phyloP scores from a whole-genome alignment of 345 rosid species.

The Limnanthes douglasii region DNA sequence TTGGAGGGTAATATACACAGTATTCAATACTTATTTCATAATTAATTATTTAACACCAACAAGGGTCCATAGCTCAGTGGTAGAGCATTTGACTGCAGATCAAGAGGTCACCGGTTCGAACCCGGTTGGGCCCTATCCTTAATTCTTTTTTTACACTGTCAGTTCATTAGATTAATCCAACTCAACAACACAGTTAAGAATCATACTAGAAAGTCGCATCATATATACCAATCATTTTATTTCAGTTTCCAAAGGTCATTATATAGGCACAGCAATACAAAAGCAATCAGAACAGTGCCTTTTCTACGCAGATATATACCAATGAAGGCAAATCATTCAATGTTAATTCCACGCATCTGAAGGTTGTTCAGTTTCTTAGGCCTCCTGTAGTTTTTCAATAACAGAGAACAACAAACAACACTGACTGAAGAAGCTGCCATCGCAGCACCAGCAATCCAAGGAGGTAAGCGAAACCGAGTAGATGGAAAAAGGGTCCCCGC shows the following conservation, averaged over 20 bases:
- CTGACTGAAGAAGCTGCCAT: constrained; percentile 98
- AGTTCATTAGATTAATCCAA: too few species aligned
- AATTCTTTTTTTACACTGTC: too few species aligned
- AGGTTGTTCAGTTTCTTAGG: constrained; percentile 50
- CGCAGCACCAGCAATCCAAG: constrained; percentile 97
- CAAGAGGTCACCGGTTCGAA: constrained; percentile 54
- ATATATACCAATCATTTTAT: too few species aligned
- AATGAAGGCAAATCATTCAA: constrained; percentile 31
- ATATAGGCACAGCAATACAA: too few species aligned
- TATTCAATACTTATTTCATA: too few species aligned
- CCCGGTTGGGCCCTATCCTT: constrained; percentile 35
- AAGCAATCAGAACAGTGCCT: too few species aligned
- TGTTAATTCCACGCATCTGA: constrained; percentile 35
- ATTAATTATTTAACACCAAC: too few species aligned
- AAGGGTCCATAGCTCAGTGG: constrained; percentile 71
- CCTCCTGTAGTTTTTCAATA: constrained; percentile 56
- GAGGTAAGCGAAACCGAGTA: constrained; percentile 60
- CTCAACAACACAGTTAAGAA: too few species aligned
- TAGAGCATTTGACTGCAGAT: constrained; percentile 81
- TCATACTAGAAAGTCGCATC: too few species aligned
- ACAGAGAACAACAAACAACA: constrained; percentile 78
- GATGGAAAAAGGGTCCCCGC: constrained; percentile 71
- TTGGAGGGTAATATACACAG: too few species aligned
- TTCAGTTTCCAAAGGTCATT: too few species aligned
- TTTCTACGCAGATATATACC: too few species aligned